These are phyloP conservation scores for Apodospora peruviana DNA, from an alignment of 495 filamentous ascomycete species.

Conservation along the genomic window DNA sequence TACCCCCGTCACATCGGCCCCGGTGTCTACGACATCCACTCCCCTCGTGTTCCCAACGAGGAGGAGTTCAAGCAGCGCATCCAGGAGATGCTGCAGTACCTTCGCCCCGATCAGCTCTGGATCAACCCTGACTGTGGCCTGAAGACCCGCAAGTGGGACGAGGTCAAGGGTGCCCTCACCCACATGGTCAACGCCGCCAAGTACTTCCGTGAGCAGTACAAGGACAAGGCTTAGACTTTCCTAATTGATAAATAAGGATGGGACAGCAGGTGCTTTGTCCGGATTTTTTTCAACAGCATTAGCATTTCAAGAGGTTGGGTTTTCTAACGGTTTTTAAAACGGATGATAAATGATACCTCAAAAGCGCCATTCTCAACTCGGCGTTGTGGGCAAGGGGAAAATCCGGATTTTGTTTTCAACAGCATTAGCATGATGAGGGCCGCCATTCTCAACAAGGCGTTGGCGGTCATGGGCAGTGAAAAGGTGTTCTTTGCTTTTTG, in stretches of 20 bases:
- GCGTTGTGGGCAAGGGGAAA: slow-evolving; percentile 26
- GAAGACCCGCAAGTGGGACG: slow-evolving; percentile 94
- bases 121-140: slow-evolving; percentile 98
- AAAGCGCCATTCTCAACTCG: slow-evolving; percentile 30
- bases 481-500: slow-evolving; percentile 10
- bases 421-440: slow-evolving; percentile 27
- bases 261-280: slow-evolving; percentile 14
- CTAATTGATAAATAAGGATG: slow-evolving; percentile 1
- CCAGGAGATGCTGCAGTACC: slow-evolving; percentile 92
- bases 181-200: slow-evolving; percentile 97
- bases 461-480: slow-evolving; percentile 15
- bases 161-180: slow-evolving; percentile 86
- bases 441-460: slow-evolving; percentile 33
- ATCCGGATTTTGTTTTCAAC: slow-evolving; percentile 26
- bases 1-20: slow-evolving; percentile 97
- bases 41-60: slow-evolving; percentile 88
- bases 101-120: slow-evolving; percentile 84
- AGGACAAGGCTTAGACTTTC: slow-evolving; percentile 37
- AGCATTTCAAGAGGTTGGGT: slow-evolving; percentile 27
- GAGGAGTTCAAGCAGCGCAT: slow-evolving; percentile 96
- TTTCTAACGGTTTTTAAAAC: slow-evolving; percentile 25
- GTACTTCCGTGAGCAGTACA: slow-evolving; percentile 86
- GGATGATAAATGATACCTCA: slow-evolving; percentile 27
- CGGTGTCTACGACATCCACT: slow-evolving; percentile 99
- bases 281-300: slow-evolving; percentile 35